These are phyloP conservation scores for Arctium lappa DNA, from an alignment of 129 eudicot species.

Conservation along the genomic window DNA sequence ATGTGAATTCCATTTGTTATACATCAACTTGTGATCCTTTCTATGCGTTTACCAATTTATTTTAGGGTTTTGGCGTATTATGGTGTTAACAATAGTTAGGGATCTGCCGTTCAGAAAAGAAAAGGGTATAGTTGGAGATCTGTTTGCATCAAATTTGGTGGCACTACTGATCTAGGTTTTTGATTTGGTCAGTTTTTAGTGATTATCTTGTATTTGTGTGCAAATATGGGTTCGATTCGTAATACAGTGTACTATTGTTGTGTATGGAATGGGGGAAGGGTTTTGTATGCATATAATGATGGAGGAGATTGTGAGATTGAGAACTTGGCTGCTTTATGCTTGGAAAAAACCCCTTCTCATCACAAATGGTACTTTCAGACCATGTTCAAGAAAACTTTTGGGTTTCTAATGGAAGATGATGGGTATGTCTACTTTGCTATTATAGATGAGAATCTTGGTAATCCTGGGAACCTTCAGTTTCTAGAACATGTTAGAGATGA, in stretches of 20 bases:
- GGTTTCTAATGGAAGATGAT: slow-evolving; percentile 66
- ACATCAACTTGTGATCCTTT: neutral
- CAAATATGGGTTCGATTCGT: slow-evolving; percentile 42
- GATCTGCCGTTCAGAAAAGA: slow-evolving; percentile 3
- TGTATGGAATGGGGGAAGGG: slow-evolving; percentile 58
- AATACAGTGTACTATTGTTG: slow-evolving; percentile 58
- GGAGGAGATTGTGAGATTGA: slow-evolving; percentile 58
- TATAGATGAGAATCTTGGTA: slow-evolving; percentile 40
- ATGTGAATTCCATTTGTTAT: neutral
- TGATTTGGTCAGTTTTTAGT: neutral
- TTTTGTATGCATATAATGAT: slow-evolving; percentile 46
- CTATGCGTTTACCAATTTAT: neutral
- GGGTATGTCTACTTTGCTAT: slow-evolving; percentile 52
- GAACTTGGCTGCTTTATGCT: slow-evolving; percentile 54
- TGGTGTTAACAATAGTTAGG: neutral
- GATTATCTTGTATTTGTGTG: neutral
- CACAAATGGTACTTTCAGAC: slow-evolving; percentile 80
- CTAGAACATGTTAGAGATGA: slow-evolving; percentile 55
- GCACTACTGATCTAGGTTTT: slow-evolving; percentile 8
- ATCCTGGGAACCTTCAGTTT: slow-evolving; percentile 41
- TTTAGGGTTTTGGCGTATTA: slow-evolving; percentile 9
- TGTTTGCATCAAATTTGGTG: slow-evolving; percentile 1
- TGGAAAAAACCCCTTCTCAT: slow-evolving; percentile 65
- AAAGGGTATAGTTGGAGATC: neutral
- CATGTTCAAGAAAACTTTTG: slow-evolving; percentile 49